Evolutionary conservation across 768 basidiomycete genomes (phyloP), one percentile per base, ranked within the genome.

Genomic region (Lactifluus subvellereus): DNA sequence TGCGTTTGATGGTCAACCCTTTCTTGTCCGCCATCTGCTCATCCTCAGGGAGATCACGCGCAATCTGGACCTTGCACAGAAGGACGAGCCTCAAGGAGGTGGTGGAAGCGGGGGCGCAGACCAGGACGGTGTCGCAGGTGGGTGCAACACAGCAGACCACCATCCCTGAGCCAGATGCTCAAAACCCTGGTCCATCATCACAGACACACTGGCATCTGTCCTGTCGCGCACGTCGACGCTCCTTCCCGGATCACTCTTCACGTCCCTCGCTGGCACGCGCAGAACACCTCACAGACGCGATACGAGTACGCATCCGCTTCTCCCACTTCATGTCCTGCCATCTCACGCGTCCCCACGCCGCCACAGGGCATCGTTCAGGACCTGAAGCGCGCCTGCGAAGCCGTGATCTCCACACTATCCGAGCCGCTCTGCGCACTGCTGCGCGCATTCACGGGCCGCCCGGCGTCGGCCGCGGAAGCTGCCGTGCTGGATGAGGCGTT

Each of bases 41-140:
- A 87, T 98, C 42, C 73, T 98, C 64, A 98, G 97, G 72, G 97
- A 99, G 75, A 85, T 97, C 66, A 81, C 88, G 8, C 80, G 85
- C 47, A 88, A 86, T 67, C 76, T 93, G 42, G 91, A 90, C 62
- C 74, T 91, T 33, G 82, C 75, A 11, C 78, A 78, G 54, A 77
- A 76, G 61, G 81, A 72, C 43, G 65, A 81, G 37, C 71, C 74
- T 14, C 37, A 37, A 14, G 83, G 78, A 68, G 75, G 66, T 22
- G 13, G 38, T 4, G 59, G 14, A 27, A 27, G 27, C 27, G 27
- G 27, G 2, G 27, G 27, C 27, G 27, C 27, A 27, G 78, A 81
- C 35, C 75, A 78, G 61, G 77, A 78, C 45, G 83, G 84, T 35
- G 79, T 91, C 33, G 84, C 85, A 55, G 88, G 86, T 87, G 61